phyloP scores from a whole-genome alignment of 2,329 filamentous ascomycete species.

The Microthyrium microscopicum region DNA sequence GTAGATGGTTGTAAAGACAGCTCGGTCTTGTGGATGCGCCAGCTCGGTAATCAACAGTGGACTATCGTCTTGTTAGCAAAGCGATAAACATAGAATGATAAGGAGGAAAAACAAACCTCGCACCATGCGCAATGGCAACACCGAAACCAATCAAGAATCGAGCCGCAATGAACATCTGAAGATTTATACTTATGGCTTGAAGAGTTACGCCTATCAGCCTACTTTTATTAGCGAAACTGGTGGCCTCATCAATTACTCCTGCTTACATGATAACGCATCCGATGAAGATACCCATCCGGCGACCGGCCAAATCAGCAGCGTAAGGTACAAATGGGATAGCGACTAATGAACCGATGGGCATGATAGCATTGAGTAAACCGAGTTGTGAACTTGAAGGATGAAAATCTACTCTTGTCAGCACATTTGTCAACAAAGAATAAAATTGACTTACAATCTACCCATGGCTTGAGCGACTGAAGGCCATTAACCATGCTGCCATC shows the following conservation, averaged over 20 bases:
- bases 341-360: conserved; percentile 32
- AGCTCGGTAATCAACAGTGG: conserved; percentile 36
- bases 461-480: conserved; percentile 28
- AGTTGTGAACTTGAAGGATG: conserved; percentile 21
- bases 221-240: too few relatives aligned
- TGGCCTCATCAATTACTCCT: conserved; percentile 28
- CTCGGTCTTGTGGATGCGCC: conserved; percentile 32
- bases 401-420: not conserved
- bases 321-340: conserved; percentile 32
- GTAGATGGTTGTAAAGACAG: conserved; percentile 30
- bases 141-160: too few relatives aligned
- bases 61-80: conserved; percentile 28
- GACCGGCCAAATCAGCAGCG: conserved; percentile 30
- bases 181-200: too few relatives aligned
- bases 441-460: conserved; percentile 20
- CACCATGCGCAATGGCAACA: too few relatives aligned
- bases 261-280: conserved; percentile 29
- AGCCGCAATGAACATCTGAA: too few relatives aligned
- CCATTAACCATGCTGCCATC: conserved; percentile 36
- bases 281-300: conserved; percentile 30
- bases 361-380: conserved; percentile 30
- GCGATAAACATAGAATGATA: too few relatives aligned
- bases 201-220: conserved; percentile 28
- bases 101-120: too few relatives aligned
- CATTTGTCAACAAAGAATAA: conserved; percentile 7